phyloP scores from a whole-genome alignment of 305 asterid genomes.

The Rubia peregrina region DNA sequence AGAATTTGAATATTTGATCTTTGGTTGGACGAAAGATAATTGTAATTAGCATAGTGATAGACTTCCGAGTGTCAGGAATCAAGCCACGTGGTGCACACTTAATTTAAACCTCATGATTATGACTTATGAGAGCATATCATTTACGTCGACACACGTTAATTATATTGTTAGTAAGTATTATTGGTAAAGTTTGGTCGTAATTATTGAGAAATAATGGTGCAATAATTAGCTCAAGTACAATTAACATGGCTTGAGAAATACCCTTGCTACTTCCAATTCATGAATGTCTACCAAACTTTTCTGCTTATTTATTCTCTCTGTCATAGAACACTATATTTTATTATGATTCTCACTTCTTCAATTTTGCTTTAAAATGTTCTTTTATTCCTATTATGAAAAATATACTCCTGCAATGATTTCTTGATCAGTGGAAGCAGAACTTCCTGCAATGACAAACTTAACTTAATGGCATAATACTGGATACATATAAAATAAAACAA shows the following conservation, averaged over 20 bases:
- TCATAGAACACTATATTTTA: too few species aligned
- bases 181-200: neutral
- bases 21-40: neutral
- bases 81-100: constrained; percentile 36
- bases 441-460: too few species aligned
- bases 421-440: too few species aligned
- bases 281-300: constrained; percentile 4
- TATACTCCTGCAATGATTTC: too few species aligned
- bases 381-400: too few species aligned
- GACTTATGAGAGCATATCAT: constrained; percentile 36
- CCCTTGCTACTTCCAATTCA: constrained; percentile 14
- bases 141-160: constrained; percentile 6
- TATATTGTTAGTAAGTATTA: neutral
- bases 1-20: constrained; percentile 5
- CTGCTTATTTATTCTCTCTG: neutral
- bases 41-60: neutral
- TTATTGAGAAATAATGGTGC: constrained; percentile 12
- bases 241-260: constrained; percentile 3
- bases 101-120: constrained; percentile 17
- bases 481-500: too few species aligned
- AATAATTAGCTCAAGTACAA: neutral
- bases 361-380: too few species aligned
- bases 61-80: constrained; percentile 44
- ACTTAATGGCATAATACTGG: too few species aligned
- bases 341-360: too few species aligned